A percentile compares a stretch with the other conserved stretches of the same genome.
Evolutionary conservation across 768 basidiomycete species (phyloP).

Genomic region (Roridomyces roridus): DNA sequence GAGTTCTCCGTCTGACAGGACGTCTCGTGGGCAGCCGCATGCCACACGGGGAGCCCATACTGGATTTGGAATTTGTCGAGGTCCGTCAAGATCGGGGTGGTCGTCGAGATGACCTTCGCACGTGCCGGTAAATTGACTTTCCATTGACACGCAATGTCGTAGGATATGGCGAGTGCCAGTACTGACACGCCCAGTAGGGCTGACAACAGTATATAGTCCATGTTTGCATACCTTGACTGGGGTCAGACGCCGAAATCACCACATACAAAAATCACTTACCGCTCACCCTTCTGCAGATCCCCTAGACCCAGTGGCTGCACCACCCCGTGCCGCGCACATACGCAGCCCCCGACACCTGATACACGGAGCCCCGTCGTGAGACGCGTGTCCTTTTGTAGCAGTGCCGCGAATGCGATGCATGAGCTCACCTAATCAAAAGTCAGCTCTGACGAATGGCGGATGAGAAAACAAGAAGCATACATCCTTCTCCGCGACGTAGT

Average conservation of each 20-base stretch:
- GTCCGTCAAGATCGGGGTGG: background rate
- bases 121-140: background rate
- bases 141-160: slow-evolving; percentile 34
- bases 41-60: slow-evolving; percentile 16
- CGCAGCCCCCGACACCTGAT: slow-evolving; percentile 19
- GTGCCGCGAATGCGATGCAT: slow-evolving; percentile 6
- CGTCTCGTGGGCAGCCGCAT: slow-evolving; percentile 15
- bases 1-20: slow-evolving; percentile 15
- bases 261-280: slow-evolving; percentile 16
- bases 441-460: slow-evolving; percentile 3
- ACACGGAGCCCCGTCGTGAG: slow-evolving; percentile 5
- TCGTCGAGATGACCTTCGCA: background rate
- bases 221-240: slow-evolving; percentile 26
- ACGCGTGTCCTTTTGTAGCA: slow-evolving; percentile 14
- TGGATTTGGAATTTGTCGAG: background rate
- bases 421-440: slow-evolving; percentile 3
- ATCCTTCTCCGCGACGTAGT: slow-evolving; percentile 6
- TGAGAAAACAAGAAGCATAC: slow-evolving; percentile 22
- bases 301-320: slow-evolving; percentile 22
- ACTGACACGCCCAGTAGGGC: background rate
- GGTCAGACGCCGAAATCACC: background rate
- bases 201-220: slow-evolving; percentile 28
- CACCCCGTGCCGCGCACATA: too few species aligned
- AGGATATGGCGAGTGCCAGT: slow-evolving; percentile 9
- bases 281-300: slow-evolving; percentile 31